Evolutionary conservation across 129 eudicot genomes (phyloP), one percentile per base, ranked within the genome.

Genomic region (Deinandra increscens): DNA sequence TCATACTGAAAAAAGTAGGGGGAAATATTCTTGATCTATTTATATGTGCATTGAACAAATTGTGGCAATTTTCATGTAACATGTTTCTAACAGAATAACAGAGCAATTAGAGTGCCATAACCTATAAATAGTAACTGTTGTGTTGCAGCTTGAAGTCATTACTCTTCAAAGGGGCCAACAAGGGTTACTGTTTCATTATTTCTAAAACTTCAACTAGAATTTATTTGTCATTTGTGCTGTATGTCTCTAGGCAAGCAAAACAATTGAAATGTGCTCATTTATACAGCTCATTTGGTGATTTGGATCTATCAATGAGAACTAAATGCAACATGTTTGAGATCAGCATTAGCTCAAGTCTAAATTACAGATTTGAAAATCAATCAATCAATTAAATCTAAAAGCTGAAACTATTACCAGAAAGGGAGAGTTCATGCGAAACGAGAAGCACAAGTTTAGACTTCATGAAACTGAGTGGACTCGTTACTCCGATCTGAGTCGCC

Each of bases 391-490:
- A 55, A 61, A 8, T 9, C 22, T 6, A 37, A 14, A 14, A 49
- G 63, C 4, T 1, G n/a, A 37, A 42, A 9, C 19, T 83, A 94
- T 26, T 83, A 94, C 99, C 97, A 60, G 99, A 89, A 74, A 94
- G 97, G 26, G 99, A 94, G 1, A 94, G 92, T 69, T 89, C 99
- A 74, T 94, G 99, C 0, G 99, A 94, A n/a, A 94, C 99, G 14
- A 94, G 79, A 31, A 94, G 88, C 18, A 94, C 96, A 31, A 85
- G 88, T 83, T 87, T 94, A 10, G 96, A 89, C 81, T 89, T 94
- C 96, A 94, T 87, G 78, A 94, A 94, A 82, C 79, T 74, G 65
- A 94, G 90, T 0, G 97, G 97, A 45, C 76, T 87, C 11, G 75
- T 37, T 14, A 65, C 78, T 22, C 73, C 76, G 69, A 68, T 65